These are phyloP conservation scores for Balansia obtecta DNA, from an alignment of 2,329 filamentous ascomycete genomes.

Conservation along the genomic window DNA sequence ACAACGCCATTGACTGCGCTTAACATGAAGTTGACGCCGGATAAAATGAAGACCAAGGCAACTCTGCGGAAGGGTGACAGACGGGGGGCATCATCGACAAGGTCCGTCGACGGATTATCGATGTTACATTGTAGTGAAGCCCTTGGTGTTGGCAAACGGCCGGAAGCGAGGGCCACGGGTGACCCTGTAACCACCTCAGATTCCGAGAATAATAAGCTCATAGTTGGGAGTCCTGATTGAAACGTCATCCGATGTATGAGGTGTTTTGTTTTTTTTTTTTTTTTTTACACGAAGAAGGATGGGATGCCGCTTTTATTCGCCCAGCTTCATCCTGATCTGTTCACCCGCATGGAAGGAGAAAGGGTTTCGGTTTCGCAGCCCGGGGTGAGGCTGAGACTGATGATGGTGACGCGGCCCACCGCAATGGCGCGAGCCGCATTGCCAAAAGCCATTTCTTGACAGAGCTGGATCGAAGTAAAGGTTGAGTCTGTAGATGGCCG, in stretches of 20 bases:
- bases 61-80: conserved; percentile 3
- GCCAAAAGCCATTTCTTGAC: background rate
- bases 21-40: conserved; percentile 3
- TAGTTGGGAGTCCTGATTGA: background rate
- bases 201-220: too few species aligned
- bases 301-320: background rate
- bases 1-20: conserved; percentile 14
- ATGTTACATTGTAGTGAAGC: background rate
- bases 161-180: background rate
- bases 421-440: background rate
- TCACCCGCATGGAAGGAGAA: too few species aligned
- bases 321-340: background rate
- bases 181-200: background rate
- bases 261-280: too few species aligned
- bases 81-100: background rate
- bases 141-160: background rate
- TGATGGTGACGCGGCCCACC: background rate
- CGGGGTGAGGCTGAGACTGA: background rate
- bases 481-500: too few species aligned
- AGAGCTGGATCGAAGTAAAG: background rate
- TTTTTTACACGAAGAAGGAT: too few species aligned
- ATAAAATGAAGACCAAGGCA: background rate
- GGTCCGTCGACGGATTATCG: background rate
- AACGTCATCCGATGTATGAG: background rate
- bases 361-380: too few species aligned